Base-by-base conservation (phyloP, 108 stramenopile species). In the Nitzschia palea region DNA sequence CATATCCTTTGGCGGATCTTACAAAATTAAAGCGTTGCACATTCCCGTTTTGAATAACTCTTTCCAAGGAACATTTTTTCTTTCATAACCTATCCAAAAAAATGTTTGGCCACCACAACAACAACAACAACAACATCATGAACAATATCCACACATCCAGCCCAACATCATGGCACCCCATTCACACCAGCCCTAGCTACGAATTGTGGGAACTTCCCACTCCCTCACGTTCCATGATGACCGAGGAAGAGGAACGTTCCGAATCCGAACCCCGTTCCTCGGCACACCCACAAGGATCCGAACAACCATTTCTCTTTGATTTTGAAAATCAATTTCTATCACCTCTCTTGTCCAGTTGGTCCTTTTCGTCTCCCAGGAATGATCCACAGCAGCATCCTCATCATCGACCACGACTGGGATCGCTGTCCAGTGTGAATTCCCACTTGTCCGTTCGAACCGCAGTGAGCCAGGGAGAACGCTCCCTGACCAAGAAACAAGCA, bases 121-220 rank as follows among this genome's bases (percentile, higher is more conserved):
- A 27, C 57, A 14, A 3, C 35, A 40, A 43, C 40, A 60, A 42
- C 23, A 25, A 17, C 59, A 17, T 26, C 40, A 37, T 20, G n/a
- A 60, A 40, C 18, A 31, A 60, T n/a, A 34, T n/a, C 23, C 14
- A 26, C 40, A 34, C 20, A 26, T 26, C 32, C 40, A 60, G 59
- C 27, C 5, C 59, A n/a, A 60, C 52, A 9, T 37, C 65, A 12
- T 71, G 70, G 70, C 70, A 62, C 29, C 70, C 70, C 36, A 62
- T 71, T 26, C 60, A 71, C 26, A 45, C 60, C 22, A 61, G 61
- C 0, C 36, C 60, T 42, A 71, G 70, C 61, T 53, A 71, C 23
- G 70, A 71, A 4, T 34, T 71, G 51, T 71, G 70, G 70, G 70
- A 71, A 44, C 29, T 71, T 10, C 70, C 70, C 14, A 29, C 45